Conservation (phyloP, 225 moss, liverwort and hornwort species). For the Bryum argenteum region DNA sequence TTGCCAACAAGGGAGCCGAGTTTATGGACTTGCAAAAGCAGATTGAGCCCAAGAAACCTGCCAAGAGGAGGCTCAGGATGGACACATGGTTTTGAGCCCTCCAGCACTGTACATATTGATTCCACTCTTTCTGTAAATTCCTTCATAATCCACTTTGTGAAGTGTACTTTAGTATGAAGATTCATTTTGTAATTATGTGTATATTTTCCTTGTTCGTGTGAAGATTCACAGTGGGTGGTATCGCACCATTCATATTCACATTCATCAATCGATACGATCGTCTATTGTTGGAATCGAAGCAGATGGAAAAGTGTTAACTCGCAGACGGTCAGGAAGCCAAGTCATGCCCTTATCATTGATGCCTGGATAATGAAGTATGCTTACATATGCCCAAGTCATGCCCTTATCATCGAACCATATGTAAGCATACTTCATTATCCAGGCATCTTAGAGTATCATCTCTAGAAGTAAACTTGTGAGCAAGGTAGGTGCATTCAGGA, state of each 20-base stretch:
- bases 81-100: conserved; percentile 75
- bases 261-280: conserved; percentile 37
- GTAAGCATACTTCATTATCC: too few relatives aligned
- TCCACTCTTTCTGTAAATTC: conserved; percentile 1
- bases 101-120: conserved; percentile 28
- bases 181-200: conserved; percentile 34
- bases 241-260: conserved; percentile 31
- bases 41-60: conserved; percentile 75
- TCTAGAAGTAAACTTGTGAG: too few relatives aligned
- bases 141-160: conserved; percentile 19
- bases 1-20: conserved; percentile 95
- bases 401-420: too few relatives aligned
- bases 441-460: too few relatives aligned
- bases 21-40: conserved; percentile 98
- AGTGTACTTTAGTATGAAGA: conserved; percentile 41
- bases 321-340: conserved; percentile 24
- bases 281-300: conserved; percentile 23
- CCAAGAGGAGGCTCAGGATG: conserved; percentile 71
- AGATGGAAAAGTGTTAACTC: conserved; percentile 18
- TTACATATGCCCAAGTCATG: too few relatives aligned
- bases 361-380: too few relatives aligned
- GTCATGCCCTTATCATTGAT: conserved; percentile 5
- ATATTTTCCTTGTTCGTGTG: conserved; percentile 29
- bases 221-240: not conserved
- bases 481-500: too few relatives aligned